These are phyloP conservation scores for Wickerhamomyces queroliae DNA, from an alignment of 805 yeast species.

Conservation along the genomic window DNA sequence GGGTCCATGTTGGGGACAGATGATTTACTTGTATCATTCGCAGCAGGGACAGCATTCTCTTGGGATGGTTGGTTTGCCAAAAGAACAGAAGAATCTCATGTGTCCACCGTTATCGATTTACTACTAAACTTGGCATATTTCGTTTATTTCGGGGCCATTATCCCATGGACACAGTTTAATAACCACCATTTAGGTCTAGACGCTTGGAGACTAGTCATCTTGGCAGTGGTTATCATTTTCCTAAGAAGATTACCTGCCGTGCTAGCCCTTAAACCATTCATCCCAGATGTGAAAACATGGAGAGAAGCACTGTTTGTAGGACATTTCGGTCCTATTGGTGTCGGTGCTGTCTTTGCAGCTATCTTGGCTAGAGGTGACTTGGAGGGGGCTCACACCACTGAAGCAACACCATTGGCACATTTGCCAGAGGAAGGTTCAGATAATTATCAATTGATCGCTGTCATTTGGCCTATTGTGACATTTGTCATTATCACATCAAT, in stretches of 20 bases:
- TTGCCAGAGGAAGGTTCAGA: constrained; percentile 42
- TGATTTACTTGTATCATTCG: constrained; percentile 81
- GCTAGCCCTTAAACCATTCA: constrained; percentile 63
- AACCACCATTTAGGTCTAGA: constrained; percentile 52
- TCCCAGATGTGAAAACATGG: constrained; percentile 88
- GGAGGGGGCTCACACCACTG: constrained; percentile 44
- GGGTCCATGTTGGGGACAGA: constrained; percentile 87
- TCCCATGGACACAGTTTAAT: constrained; percentile 84
- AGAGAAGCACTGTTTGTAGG: constrained; percentile 93
- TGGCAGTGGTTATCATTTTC: constrained; percentile 69
- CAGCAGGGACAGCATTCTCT: constrained; percentile 90
- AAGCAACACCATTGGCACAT: constrained; percentile 49
- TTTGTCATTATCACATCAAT: constrained; percentile 79
- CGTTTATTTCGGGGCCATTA: constrained; percentile 83
- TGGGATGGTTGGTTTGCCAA: constrained; percentile 91
- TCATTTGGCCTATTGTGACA: constrained; percentile 79
- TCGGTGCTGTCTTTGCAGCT: constrained; percentile 85
- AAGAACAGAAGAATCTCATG: constrained; percentile 79
- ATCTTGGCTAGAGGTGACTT: constrained; percentile 70
- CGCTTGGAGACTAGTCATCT: constrained; percentile 73
- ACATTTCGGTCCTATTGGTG: constrained; percentile 95
- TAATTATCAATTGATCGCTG: constrained; percentile 53
- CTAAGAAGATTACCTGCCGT: constrained; percentile 83
- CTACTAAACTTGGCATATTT: constrained; percentile 79
- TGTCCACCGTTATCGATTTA: constrained; percentile 85